Percentiles rank a stretch among this genome's conserved stretches.
Conservation (phyloP, 345 rosid genomes). For the Leavenworthia alabamica region DNA sequence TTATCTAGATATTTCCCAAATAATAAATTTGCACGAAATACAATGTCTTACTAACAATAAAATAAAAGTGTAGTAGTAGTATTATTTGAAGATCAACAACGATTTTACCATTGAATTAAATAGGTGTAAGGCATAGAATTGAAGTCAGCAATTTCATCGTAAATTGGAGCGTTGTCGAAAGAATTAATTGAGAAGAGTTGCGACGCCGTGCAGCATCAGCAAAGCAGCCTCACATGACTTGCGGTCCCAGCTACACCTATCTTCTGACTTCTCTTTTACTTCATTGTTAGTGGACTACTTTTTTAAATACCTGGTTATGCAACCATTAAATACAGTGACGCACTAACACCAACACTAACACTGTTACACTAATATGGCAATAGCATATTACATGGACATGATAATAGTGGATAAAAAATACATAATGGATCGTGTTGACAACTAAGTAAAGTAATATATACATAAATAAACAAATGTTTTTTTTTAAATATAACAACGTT, state of each 20-base stretch:
- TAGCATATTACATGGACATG: background rate
- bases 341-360: background rate
- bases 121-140: slow-evolving; percentile 3
- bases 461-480: no score
- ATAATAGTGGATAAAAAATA: background rate
- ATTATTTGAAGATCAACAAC: background rate
- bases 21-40: background rate
- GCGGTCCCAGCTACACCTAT: slow-evolving; percentile 23
- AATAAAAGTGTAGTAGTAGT: background rate
- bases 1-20: background rate
- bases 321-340: slow-evolving; percentile 2
- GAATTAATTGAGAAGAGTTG: slow-evolving; percentile 13
- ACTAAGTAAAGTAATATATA: background rate
- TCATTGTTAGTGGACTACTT: background rate
- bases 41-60: background rate
- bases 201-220: slow-evolving; percentile 29
- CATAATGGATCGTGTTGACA: background rate
- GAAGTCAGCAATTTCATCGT: slow-evolving; percentile 12
- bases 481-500: background rate
- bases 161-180: slow-evolving; percentile 7
- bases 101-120: background rate
- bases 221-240: slow-evolving; percentile 23
- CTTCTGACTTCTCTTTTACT: slow-evolving; percentile 3
- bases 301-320: background rate
- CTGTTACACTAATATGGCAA: background rate